These are phyloP conservation scores for Mortierella sp. DNA, from an alignment of 371 early-diverging fungal genomes.

Conservation along the genomic window DNA sequence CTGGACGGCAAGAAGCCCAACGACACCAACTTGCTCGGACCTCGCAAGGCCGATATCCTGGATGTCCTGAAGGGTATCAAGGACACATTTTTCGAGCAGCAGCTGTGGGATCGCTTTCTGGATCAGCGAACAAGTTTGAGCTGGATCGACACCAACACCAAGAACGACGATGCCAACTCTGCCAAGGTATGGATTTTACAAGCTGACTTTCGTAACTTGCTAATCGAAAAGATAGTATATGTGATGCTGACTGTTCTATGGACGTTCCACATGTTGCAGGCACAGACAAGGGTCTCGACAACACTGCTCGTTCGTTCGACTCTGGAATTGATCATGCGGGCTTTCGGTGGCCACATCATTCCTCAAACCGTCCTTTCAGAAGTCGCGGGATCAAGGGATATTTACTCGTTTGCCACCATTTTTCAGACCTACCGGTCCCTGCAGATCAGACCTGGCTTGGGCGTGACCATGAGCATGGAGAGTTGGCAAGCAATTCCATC, in stretches of 20 bases:
- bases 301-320: slow-evolving; percentile 38
- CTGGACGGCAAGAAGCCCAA: slow-evolving; percentile 30
- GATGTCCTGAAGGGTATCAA: slow-evolving; percentile 43
- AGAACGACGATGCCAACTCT: neutral
- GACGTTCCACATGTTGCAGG: neutral
- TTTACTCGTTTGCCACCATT: slow-evolving; percentile 40
- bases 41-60: slow-evolving; percentile 36
- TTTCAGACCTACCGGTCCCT: slow-evolving; percentile 35
- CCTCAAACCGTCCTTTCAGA: slow-evolving; percentile 31
- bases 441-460: slow-evolving; percentile 46
- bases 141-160: slow-evolving; percentile 40
- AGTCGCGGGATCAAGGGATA: slow-evolving; percentile 12
- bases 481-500: slow-evolving; percentile 47
- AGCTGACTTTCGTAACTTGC: too few species aligned
- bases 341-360: slow-evolving; percentile 57
- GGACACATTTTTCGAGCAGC: slow-evolving; percentile 41
- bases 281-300: slow-evolving; percentile 29
- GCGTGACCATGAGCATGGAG: slow-evolving; percentile 40
- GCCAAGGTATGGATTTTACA: slow-evolving; percentile 13
- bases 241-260: neutral
- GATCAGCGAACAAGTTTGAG: slow-evolving; percentile 44
- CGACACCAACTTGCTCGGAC: slow-evolving; percentile 13
- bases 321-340: slow-evolving; percentile 44
- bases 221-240: neutral
- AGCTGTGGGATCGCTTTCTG: slow-evolving; percentile 51